Evolutionary conservation across 345 rosid genomes (phyloP), one percentile per base, ranked within the genome.

Genomic region (Abelmoschus esculentus): DNA sequence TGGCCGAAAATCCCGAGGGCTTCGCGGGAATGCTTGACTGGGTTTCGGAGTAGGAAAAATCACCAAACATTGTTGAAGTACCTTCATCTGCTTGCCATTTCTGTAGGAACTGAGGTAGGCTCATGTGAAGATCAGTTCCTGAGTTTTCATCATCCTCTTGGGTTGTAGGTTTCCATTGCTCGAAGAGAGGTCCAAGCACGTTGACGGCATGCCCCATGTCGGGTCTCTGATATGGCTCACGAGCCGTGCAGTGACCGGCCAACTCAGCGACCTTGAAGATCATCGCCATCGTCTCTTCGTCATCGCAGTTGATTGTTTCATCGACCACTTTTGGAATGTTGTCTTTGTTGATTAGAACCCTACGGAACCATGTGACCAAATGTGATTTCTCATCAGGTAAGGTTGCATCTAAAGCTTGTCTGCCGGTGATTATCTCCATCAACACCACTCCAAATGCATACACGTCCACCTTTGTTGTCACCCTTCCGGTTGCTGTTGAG

Each of bases 181-280:
- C 89, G 44, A 95, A 91, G 0, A 87, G 86, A 0, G 97, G 96
- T 19, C 84, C 87, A 18, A 93, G 66, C 1, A 90, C 83, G 62
- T 85, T 85, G 19, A 93, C 98, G 0, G 89, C 96, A 19, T 90
- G 93, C 11, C 97, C 96, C 89, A 93, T 90, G 76, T 90, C 97
- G 0, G 98, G 97, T 82, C 97, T 85, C 58, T 85, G 98, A 61
- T 76, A 62, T 1, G 97, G 97, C 72, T 93, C 97, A 0, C 90
- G 80, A 2, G 88, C 88, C 17, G 98, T 93, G 85, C 97, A 93
- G 34, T 93, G 93, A 26, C 92, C 97, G 4, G 98, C 97, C 19
- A 93, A 83, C 80, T 93, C 89, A 5, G 90, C 91, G 19, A 87
- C 96, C 66, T 76, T 84, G 74, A 58, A 70, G 40, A 93, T 84